These are phyloP conservation scores for Camelina laxa DNA, from an alignment of 345 rosid species.

Conservation along the genomic window DNA sequence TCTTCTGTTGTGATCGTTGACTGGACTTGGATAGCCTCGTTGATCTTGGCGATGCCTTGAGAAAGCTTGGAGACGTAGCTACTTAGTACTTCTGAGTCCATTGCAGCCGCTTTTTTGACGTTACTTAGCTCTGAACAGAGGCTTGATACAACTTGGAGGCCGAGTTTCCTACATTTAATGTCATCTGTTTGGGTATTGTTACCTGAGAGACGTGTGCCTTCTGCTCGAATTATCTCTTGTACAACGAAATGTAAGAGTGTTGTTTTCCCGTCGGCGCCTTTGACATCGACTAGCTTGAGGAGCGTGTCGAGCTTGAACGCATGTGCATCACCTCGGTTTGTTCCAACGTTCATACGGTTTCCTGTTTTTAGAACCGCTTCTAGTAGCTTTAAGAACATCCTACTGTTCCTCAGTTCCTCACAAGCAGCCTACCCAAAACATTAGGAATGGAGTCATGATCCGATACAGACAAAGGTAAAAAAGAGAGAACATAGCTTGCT, in stretches of 20 bases:
- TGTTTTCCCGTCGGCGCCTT: slow-evolving; percentile 96
- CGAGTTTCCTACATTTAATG: slow-evolving; percentile 79
- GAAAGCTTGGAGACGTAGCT: slow-evolving; percentile 85
- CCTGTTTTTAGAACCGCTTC: slow-evolving; percentile 99
- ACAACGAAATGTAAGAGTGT: slow-evolving; percentile 97
- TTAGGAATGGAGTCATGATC: background rate
- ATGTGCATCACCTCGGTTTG: slow-evolving; percentile 96
- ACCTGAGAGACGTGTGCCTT: slow-evolving; percentile 85
- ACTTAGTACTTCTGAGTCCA: slow-evolving; percentile 92
- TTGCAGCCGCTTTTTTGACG: slow-evolving; percentile 96
- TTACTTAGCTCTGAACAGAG: slow-evolving; percentile 74
- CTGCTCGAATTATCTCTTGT: slow-evolving; percentile 91
- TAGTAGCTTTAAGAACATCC: slow-evolving; percentile 91
- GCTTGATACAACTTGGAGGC: slow-evolving; percentile 91
- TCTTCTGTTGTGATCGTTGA: slow-evolving; percentile 45
- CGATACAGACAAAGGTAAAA: background rate
- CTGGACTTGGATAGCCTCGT: slow-evolving; percentile 54
- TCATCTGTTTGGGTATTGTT: slow-evolving; percentile 61
- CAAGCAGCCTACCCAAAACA: slow-evolving; percentile 74
- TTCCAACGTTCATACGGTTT: slow-evolving; percentile 98
- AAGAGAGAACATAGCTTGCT: background rate
- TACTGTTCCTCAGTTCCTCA: slow-evolving; percentile 84
- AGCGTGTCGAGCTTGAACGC: slow-evolving; percentile 99
- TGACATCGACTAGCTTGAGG: slow-evolving; percentile 91
- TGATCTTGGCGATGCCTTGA: slow-evolving; percentile 65